A percentile compares a stretch with the other conserved stretches of the same genome.
Conservation (phyloP, 2,329 filamentous ascomycete genomes). For the Rachicladosporium sp. region DNA sequence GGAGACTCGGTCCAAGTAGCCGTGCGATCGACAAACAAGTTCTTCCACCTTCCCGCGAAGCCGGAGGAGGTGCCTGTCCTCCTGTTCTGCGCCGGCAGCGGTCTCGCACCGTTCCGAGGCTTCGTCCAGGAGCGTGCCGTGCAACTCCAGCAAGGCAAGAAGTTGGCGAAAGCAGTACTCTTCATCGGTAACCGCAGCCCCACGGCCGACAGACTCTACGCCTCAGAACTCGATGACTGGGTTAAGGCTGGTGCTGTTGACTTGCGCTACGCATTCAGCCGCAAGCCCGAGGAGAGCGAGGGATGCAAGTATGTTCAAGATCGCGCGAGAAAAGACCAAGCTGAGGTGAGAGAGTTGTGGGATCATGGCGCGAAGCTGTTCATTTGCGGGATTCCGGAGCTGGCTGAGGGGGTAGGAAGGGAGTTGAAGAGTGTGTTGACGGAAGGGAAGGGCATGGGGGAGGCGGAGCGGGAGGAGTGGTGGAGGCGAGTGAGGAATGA, state of each 20-base stretch:
- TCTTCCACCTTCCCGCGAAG: slow-evolving; percentile 35
- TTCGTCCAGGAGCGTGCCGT: slow-evolving; percentile 29
- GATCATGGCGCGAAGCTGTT: slow-evolving; percentile 44
- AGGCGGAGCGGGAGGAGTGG: no score
- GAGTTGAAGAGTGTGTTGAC: no score
- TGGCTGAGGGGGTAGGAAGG: no score
- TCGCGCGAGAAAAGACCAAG: slow-evolving; percentile 35
- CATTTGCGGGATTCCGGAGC: slow-evolving; percentile 45
- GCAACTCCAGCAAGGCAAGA: slow-evolving; percentile 32
- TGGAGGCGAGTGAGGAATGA: no score
- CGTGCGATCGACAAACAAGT: slow-evolving; percentile 29
- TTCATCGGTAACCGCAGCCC: slow-evolving; percentile 52
- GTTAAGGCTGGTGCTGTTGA: slow-evolving; percentile 47
- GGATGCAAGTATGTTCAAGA: slow-evolving; percentile 45
- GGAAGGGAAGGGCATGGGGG: no score
- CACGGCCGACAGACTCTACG: slow-evolving; percentile 47
- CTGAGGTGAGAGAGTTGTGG: slow-evolving; percentile 35
- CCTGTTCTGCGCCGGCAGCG: slow-evolving; percentile 39
- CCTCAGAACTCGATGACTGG: slow-evolving; percentile 48
- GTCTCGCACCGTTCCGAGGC: slow-evolving; percentile 34
- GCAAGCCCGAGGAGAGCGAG: slow-evolving; percentile 26
- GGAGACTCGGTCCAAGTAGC: slow-evolving; percentile 40
- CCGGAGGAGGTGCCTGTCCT: slow-evolving; percentile 33
- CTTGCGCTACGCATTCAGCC: slow-evolving; percentile 49
- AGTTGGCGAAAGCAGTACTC: slow-evolving; percentile 48